Evolutionary conservation across 495 filamentous ascomycete species (phyloP).

Genomic region (Sabuloglossum arenarium): DNA sequence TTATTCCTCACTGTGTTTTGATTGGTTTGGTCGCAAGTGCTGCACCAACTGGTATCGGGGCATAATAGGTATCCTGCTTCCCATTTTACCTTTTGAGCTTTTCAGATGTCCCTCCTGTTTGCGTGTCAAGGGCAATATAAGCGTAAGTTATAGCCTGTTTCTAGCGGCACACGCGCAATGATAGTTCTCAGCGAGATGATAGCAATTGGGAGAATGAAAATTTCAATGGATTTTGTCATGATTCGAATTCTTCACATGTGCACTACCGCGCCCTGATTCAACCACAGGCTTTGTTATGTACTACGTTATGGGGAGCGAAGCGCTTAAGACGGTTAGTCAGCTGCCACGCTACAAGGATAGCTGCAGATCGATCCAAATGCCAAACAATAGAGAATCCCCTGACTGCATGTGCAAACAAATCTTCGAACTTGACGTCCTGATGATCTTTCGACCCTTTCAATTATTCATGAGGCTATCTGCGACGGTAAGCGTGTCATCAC

Average conservation of each 20-base stretch:
- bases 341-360: neutral
- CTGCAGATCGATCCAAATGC: neutral
- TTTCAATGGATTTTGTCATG: too few species aligned
- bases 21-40: slow-evolving; percentile 2
- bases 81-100: neutral
- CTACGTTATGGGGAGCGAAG: too few species aligned
- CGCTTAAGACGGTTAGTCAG: neutral
- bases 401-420: neutral
- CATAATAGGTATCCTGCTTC: neutral
- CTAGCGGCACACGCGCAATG: too few species aligned
- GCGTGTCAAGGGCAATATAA: too few species aligned
- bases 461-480: neutral
- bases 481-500: neutral
- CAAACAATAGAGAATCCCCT: neutral
- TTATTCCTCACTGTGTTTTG: neutral
- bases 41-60: neutral
- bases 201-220: too few species aligned
- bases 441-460: neutral
- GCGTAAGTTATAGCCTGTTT: too few species aligned
- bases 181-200: too few species aligned
- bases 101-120: too few species aligned
- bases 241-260: too few species aligned
- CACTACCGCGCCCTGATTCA: too few species aligned
- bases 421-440: neutral
- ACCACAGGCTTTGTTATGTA: too few species aligned